Conservation (phyloP, 208 protist genomes). For the Trypanosoma boissoni region DNA sequence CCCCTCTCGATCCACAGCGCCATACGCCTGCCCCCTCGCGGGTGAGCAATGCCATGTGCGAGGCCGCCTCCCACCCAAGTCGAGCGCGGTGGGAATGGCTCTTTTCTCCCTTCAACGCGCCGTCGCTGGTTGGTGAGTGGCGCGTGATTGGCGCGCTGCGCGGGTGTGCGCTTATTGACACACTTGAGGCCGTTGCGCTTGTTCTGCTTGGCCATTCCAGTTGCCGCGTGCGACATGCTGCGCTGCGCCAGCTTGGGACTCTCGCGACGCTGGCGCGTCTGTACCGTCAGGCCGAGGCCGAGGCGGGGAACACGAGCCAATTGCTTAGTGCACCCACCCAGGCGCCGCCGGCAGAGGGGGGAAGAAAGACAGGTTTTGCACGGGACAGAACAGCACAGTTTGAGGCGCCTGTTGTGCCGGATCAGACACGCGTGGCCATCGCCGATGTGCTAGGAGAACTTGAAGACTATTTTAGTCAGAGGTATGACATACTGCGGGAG, state of each 20-base stretch:
- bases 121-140: too few relatives aligned
- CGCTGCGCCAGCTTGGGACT: conserved; percentile 15
- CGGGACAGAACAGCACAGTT: neutral
- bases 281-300: too few relatives aligned
- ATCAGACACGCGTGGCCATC: neutral
- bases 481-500: conserved; percentile 16
- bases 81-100: too few relatives aligned
- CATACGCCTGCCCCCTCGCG: too few relatives aligned
- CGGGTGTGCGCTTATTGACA: conserved; percentile 12
- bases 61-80: too few relatives aligned
- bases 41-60: too few relatives aligned
- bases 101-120: neutral
- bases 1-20: too few relatives aligned
- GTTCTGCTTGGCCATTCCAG: conserved; percentile 18
- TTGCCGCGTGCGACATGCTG: conserved; percentile 4
- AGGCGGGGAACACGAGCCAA: too few relatives aligned
- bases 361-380: neutral
- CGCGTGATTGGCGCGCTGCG: conserved; percentile 3
- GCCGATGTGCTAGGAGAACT: conserved; percentile 21
- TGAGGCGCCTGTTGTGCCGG: neutral
- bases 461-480: conserved; percentile 20
- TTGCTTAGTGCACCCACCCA: too few relatives aligned
- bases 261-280: conserved; percentile 16
- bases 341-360: too few relatives aligned
- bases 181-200: conserved; percentile 18